These are phyloP conservation scores for Saprolegnia parasitica DNA, from an alignment of 352 stramenopile genomes.

Conservation along the genomic window DNA sequence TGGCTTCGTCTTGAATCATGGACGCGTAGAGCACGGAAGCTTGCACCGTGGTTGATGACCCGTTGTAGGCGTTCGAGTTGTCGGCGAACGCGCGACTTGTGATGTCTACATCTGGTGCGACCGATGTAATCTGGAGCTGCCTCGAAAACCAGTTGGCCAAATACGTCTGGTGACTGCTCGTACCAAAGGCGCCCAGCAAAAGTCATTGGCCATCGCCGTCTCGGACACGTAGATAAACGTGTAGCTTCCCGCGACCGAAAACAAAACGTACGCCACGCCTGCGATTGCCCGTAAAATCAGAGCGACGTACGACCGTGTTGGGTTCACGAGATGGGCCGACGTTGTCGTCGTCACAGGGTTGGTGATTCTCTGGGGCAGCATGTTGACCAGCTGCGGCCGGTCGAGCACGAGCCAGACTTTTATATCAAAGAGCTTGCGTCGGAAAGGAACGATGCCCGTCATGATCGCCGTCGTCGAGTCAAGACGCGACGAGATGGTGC, in stretches of 20 bases:
- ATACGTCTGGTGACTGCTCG: background rate
- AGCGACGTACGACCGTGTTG: background rate
- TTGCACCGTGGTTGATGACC: background rate
- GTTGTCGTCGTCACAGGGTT: background rate
- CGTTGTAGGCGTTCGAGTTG: constrained; percentile 6
- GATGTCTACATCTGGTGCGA: background rate
- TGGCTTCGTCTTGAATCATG: constrained; percentile 22
- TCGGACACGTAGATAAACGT: constrained; percentile 13
- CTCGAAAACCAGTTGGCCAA: constrained; percentile 12
- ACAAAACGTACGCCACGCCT: constrained; percentile 2
- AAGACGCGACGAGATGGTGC: background rate
- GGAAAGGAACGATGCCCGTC: constrained; percentile 1
- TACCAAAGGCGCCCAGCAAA: constrained; percentile 18
- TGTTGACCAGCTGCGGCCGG: background rate
- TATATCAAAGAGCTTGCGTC: constrained; percentile 9
- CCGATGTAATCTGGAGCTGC: background rate
- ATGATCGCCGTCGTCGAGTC: constrained; percentile 7
- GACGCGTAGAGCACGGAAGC: constrained; percentile 1
- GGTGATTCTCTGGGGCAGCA: background rate
- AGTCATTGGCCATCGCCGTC: constrained; percentile 25
- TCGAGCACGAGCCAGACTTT: constrained; percentile 13
- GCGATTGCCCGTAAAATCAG: background rate
- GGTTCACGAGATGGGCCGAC: background rate
- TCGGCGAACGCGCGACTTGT: background rate
- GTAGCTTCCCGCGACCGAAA: constrained; percentile 12